These are phyloP conservation scores for Candida smagusa DNA, from an alignment of 1,139 yeast genomes.

Conservation along the genomic window DNA sequence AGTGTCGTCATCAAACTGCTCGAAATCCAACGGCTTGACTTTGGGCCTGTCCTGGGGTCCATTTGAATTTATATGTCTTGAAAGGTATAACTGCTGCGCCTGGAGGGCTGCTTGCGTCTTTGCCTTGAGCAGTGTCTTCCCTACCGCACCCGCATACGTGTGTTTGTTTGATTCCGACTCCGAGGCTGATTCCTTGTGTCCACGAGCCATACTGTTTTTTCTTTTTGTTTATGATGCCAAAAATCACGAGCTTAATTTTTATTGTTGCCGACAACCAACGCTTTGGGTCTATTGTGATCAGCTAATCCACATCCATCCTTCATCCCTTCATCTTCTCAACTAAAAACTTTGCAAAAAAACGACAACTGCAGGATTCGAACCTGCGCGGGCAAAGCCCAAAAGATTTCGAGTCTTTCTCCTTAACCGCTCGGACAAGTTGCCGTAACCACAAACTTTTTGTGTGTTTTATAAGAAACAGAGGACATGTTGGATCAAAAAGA, in stretches of 20 bases:
- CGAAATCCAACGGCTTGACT: constrained; percentile 60
- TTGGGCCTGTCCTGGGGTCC: constrained; percentile 55
- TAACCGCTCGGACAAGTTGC: constrained; percentile 59
- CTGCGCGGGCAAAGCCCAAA: constrained; percentile 36
- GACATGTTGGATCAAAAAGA: too few relatives aligned
- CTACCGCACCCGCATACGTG: constrained; percentile 12
- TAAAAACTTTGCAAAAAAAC: constrained; percentile 12
- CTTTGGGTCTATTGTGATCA: too few relatives aligned
- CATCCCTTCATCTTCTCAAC: too few relatives aligned
- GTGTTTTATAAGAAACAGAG: too few relatives aligned
- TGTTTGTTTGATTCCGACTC: constrained; percentile 38
- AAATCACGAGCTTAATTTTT: too few relatives aligned
- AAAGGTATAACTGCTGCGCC: constrained; percentile 57
- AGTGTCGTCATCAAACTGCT: constrained; percentile 47
- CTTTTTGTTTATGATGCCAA: background rate
- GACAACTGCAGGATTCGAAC: constrained; percentile 37
- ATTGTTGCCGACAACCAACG: background rate
- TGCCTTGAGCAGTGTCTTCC: constrained; percentile 50
- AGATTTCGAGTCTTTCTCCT: constrained; percentile 58
- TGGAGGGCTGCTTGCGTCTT: constrained; percentile 55
- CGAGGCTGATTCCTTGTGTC: constrained; percentile 38
- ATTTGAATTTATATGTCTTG: constrained; percentile 60
- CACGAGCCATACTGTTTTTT: constrained; percentile 10
- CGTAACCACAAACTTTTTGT: constrained; percentile 10
- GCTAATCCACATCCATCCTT: too few relatives aligned